Evolutionary conservation across 1,284 basidiomycete species (phyloP), one percentile per base, ranked within the genome.

Genomic region (Violaceomyces palustris): DNA sequence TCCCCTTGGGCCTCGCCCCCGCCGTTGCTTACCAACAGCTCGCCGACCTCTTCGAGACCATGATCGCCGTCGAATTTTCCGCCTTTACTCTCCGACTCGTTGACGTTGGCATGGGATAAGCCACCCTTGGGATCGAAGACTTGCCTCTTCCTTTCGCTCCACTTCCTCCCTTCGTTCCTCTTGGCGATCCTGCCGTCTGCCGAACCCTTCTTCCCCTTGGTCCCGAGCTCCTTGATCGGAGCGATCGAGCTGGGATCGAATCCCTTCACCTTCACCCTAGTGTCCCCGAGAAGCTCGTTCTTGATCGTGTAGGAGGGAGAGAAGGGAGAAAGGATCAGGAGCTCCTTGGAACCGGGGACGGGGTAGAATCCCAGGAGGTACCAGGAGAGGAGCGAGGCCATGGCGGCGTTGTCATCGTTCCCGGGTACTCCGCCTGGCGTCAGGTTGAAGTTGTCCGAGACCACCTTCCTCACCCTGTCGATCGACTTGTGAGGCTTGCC

Each of bases 311-410:
- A 64, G 12, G 35, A 40, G 5, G 63, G 61, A 39, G 61, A 40
- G 44, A 59, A 66, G 14, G 65, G 65, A 30, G 62, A 65, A 12
- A 65, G 37, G 22, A 68, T 42, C 38, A 68, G 34, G 32, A 63
- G 36, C 42, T 68, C 65, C 25, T 49, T 59, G 1, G 65, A 61
- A 1, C 61, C 54, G 3, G 81, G 81, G 6, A 83, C 80, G 40
- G 82, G 82, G 56, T 80, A 82, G 18, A 82, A 70, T 1, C 80
- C 80, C 2, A 81, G 66, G 31, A 81, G 68, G 55, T 81, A 79
- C 75, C 80, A 84, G 1, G 78, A 75, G 2, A 78, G 81, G 50
- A 82, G 83, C 54, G 82, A 82, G 3, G 78, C 83, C 84, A 85
- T 85, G 0, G 83, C 84, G 34, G 81, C 83, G 73, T 56, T 73